These are phyloP conservation scores for Eucalyptus cloeziana DNA, from an alignment of 345 rosid species.

Conservation along the genomic window DNA sequence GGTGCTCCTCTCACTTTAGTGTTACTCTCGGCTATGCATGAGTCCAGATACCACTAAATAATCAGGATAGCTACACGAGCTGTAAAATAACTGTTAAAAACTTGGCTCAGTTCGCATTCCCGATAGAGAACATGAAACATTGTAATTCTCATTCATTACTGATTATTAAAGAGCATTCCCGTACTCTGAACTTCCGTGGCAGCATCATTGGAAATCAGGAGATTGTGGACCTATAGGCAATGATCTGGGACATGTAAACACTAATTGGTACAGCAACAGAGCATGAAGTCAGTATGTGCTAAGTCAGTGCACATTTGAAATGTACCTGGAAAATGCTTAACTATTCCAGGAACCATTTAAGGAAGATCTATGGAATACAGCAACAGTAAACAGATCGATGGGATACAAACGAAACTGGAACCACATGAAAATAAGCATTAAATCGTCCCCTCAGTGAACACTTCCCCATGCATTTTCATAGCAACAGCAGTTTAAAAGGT, in stretches of 20 bases:
- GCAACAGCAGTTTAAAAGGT: neutral
- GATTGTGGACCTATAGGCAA: neutral
- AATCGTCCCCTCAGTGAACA: neutral
- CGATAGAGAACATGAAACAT: neutral
- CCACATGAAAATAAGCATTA: neutral
- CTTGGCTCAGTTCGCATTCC: neutral
- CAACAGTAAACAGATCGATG: rapidly evolving
- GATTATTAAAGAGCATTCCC: neutral
- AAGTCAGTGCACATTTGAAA: neutral
- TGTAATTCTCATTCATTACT: neutral
- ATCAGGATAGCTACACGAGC: neutral
- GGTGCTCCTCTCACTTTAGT: neutral
- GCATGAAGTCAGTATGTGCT: neutral
- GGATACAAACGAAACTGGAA: neutral
- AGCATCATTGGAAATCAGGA: neutral
- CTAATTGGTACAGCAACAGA: neutral
- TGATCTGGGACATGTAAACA: neutral
- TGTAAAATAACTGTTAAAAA: neutral
- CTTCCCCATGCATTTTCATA: neutral
- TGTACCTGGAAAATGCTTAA: neutral
- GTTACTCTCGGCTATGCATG: neutral
- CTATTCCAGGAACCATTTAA: neutral
- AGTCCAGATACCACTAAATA: neutral
- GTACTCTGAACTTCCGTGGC: neutral
- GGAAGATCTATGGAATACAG: neutral